Conservation (phyloP, 2,329 filamentous ascomycete species). For the Ophiostoma quercus region DNA sequence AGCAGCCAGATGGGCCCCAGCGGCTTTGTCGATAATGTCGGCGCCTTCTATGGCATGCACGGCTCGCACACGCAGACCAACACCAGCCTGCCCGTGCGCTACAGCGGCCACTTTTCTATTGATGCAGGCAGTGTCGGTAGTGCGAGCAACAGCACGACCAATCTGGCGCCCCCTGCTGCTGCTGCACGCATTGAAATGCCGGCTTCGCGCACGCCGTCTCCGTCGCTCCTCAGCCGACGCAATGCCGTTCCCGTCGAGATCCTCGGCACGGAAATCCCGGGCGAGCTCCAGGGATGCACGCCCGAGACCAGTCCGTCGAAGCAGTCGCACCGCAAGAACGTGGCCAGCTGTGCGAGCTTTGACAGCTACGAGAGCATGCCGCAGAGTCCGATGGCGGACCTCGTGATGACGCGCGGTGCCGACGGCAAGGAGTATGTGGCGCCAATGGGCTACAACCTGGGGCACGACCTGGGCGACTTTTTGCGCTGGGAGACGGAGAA, state of each 20-base stretch:
- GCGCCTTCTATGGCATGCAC: constrained; percentile 13
- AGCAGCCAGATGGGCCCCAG: not conserved
- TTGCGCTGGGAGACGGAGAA: constrained; percentile 53
- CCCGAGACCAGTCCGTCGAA: not conserved
- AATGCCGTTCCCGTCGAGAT: not conserved
- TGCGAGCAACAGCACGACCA: not conserved
- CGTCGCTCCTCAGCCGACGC: not conserved
- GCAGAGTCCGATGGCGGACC: constrained; percentile 47
- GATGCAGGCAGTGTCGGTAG: constrained; percentile 10
- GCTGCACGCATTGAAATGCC: constrained; percentile 18
- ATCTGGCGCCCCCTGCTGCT: not conserved
- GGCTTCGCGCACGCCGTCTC: constrained; percentile 17
- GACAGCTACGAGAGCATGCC: constrained; percentile 44
- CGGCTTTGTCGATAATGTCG: not conserved
- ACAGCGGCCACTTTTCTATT: constrained; percentile 6
- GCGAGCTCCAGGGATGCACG: constrained; percentile 1
- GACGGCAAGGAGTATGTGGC: constrained; percentile 37
- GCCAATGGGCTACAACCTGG: constrained; percentile 58
- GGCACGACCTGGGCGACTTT: constrained; percentile 55
- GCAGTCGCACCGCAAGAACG: constrained; percentile 4
- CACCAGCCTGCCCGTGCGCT: not conserved
- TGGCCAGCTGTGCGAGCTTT: constrained; percentile 24
- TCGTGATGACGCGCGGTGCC: constrained; percentile 40
- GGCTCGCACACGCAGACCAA: constrained; percentile 3
- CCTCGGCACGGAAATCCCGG: not conserved